Evolutionary conservation across 192 early-diverging fungal species (phyloP), one percentile per base, ranked within the genome.

Genomic region (Anaeromyces robustus): DNA sequence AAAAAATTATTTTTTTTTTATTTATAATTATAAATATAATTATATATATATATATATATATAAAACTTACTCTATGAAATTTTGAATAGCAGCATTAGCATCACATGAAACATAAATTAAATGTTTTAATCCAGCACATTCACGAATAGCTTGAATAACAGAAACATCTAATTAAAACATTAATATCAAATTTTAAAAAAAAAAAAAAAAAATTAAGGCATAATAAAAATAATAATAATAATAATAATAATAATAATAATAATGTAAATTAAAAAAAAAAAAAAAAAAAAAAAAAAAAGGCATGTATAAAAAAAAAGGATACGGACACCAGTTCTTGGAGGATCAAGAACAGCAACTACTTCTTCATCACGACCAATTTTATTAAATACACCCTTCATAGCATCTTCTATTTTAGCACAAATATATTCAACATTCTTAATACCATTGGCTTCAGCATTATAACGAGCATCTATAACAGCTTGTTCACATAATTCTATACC

Each of bases 301-400:
- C n/a, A n/a, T 29, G 59, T 26, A 77, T 82, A 77, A 30, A 84
- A 17, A 77, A 82, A 77, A 77, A 32, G 77, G 30, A 28, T 32
- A 86, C 77, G 29, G 16, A 68, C 77, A 39, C 52, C 37, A 79
- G 86, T 86, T 86, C 90, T 85, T 30, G 94, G 93, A 12, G 94
- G 94, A 85, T 95, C 94, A 79, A 95, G 79, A 11, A 95, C 87
- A 14, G 92, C 94, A 31, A 94, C 88, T 0, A 92, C 89, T 77
- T 88, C 82, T 82, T 90, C 90, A 37, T 86, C 81, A 16, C 28
- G 17, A 5, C 80, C 68, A 30, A 90, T 85, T 30, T 84, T 79
- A 17, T 78, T 78, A 12, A 87, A 80, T 12, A 87, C 82, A 12
- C 82, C 41, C 22, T 82, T 39, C 80, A 91, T 87, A 0, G 79